A percentile compares a stretch with the other conserved stretches of the same genome.
Conservation (phyloP, 306 rosid species). For the Boehmeria nivea region DNA sequence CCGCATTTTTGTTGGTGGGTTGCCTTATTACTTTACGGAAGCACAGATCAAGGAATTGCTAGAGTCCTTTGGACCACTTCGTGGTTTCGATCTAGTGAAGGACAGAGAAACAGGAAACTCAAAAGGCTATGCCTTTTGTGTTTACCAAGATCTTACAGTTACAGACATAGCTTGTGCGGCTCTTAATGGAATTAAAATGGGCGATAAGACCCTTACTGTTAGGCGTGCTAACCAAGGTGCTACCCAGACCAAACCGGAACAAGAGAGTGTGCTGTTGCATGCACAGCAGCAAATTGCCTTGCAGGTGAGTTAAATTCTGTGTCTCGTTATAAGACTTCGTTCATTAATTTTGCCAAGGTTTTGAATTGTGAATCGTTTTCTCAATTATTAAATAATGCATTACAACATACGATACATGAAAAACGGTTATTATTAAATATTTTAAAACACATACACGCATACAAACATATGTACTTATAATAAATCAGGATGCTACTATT, state of each 20-base stretch:
- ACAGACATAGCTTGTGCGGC: slow-evolving; percentile 99
- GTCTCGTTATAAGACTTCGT: background rate
- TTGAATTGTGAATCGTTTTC: background rate
- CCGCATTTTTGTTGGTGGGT: slow-evolving; percentile 98
- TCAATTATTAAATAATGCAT: too few species aligned
- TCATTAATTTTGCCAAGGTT: background rate
- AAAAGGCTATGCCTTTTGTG: slow-evolving; percentile 98
- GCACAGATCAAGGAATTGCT: slow-evolving; percentile 89
- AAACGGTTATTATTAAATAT: too few species aligned
- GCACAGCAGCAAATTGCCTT: slow-evolving; percentile 97
- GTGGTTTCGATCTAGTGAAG: slow-evolving; percentile 96
- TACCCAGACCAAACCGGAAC: slow-evolving; percentile 93
- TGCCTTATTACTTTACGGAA: slow-evolving; percentile 94
- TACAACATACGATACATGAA: too few species aligned
- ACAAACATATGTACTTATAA: too few species aligned
- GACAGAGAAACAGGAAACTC: slow-evolving; percentile 99
- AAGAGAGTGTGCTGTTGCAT: slow-evolving; percentile 82
- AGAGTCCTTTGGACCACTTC: slow-evolving; percentile 93
- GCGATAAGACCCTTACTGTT: slow-evolving; percentile 95
- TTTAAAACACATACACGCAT: too few species aligned
- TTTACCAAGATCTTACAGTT: slow-evolving; percentile 96
- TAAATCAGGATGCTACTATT: too few species aligned
- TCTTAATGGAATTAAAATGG: slow-evolving; percentile 97
- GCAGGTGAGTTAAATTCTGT: slow-evolving; percentile 47
- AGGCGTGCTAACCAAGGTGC: slow-evolving; percentile 98